phyloP scores from a whole-genome alignment of 352 stramenopile species.

The Phytophthora quininea region DNA sequence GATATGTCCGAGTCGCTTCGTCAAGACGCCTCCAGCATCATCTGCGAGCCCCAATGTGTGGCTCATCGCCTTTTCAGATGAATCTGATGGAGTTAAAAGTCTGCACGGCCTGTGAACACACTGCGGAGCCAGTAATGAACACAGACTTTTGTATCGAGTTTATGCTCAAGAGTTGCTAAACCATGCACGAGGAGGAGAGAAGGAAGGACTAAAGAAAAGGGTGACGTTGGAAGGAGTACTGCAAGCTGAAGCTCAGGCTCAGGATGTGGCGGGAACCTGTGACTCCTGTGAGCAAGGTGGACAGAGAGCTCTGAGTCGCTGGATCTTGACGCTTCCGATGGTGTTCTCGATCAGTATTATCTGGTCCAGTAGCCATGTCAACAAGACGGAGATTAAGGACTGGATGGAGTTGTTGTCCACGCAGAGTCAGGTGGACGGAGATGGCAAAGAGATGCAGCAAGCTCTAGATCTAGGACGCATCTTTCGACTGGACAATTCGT shows the following conservation, averaged over 20 bases:
- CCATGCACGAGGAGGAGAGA: slow-evolving; percentile 6
- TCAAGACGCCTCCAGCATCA: slow-evolving; percentile 65
- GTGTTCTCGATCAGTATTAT: slow-evolving; percentile 87
- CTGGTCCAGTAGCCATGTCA: slow-evolving; percentile 73
- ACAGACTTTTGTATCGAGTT: slow-evolving; percentile 86
- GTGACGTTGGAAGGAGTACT: slow-evolving; percentile 69
- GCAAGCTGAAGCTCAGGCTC: slow-evolving; percentile 54
- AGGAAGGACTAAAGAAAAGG: slow-evolving; percentile 15
- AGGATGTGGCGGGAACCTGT: slow-evolving; percentile 50
- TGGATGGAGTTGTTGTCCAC: slow-evolving; percentile 74
- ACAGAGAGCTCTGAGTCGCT: slow-evolving; percentile 59
- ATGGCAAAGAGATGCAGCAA: slow-evolving; percentile 49
- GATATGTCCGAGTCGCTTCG: slow-evolving; percentile 61
- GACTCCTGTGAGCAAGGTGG: slow-evolving; percentile 55
- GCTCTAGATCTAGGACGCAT: slow-evolving; percentile 70
- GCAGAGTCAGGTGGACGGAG: slow-evolving; percentile 34
- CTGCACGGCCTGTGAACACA: slow-evolving; percentile 65
- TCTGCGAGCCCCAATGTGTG: slow-evolving; percentile 82
- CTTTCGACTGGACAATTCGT: slow-evolving; percentile 62
- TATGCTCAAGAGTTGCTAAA: slow-evolving; percentile 77
- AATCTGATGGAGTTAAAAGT: slow-evolving; percentile 85
- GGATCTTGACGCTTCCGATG: slow-evolving; percentile 86
- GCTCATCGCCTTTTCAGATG: slow-evolving; percentile 85
- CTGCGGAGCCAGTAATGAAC: slow-evolving; percentile 80
- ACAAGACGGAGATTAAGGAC: slow-evolving; percentile 69